Evolutionary conservation across 371 early-diverging fungal species (phyloP), one percentile per base, ranked within the genome.

Genomic region (Lichtheimia ramosa): DNA sequence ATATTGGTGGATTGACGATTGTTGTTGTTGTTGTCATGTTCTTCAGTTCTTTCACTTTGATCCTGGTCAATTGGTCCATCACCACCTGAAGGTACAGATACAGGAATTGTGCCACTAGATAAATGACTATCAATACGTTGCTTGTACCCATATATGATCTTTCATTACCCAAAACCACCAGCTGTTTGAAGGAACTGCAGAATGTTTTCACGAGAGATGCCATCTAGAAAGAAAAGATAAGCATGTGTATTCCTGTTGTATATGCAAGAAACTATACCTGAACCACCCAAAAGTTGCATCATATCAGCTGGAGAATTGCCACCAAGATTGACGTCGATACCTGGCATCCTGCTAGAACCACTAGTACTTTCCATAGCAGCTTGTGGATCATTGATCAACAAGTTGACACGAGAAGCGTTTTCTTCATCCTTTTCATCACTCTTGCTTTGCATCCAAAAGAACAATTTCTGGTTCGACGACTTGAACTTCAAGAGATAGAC

Each of bases 391-490:
- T 83, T 84, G 58, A 89, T 84, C 54, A 85, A 69, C 34, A 70
- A 64, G 61, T 88, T 88, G 23, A 86, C 81, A 43, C 76, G 71
- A 5, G 58, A 65, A 54, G 77, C 70, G 21, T 80, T 50, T 56
- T 83, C 85, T 34, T 74, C 77, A 57, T 88, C 89, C 59, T 79
- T 74, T 14, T 79, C 81, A 23, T 72, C 77, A 51, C 83, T 80
- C 34, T 81, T 73, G 54, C 81, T 86, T 64, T 93, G 93, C 79
- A 92, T 85, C 93, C 93, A 93, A 59, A 89, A 91, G 70, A 93
- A 92, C 46, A 83, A 68, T 39, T 86, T 83, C 66, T 86, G 85
- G 59, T 77, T 74, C 3, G 91, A 90, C 0, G 91, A 86, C 69
- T 85, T 85, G 73, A 89, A 92, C 66, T 85, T 83, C 34, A 93